Evolutionary conservation across 2,329 filamentous ascomycete species (phyloP).

Genomic region (Pestalotiopsis sp.): DNA sequence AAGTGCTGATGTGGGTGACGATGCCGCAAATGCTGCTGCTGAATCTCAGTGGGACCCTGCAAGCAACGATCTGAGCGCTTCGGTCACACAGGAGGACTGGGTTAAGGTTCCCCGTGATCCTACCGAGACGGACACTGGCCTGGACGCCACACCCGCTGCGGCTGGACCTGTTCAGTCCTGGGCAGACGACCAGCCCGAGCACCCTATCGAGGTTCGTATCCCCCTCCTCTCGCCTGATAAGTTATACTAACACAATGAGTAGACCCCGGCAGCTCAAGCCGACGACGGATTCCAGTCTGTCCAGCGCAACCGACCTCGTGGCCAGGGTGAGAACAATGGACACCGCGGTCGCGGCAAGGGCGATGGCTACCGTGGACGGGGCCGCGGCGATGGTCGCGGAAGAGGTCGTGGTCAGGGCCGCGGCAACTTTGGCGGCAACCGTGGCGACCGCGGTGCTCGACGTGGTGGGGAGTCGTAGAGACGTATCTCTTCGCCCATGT

Average conservation of each 20-base stretch:
- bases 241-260: not conserved
- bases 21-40: conserved; percentile 61
- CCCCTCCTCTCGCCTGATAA: not conserved
- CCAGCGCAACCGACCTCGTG: conserved; percentile 34
- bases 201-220: conserved; percentile 43
- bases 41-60: conserved; percentile 66
- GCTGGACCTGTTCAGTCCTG: conserved; percentile 67
- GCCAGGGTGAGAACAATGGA: conserved; percentile 30
- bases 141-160: conserved; percentile 62
- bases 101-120: conserved; percentile 76
- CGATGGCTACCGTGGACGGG: conserved; percentile 30
- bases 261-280: conserved; percentile 26
- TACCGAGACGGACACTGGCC: conserved; percentile 71
- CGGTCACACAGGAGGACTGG: conserved; percentile 65
- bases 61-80: conserved; percentile 45
- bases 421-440: conserved; percentile 24
- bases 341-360: conserved; percentile 19
- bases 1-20: conserved; percentile 55
- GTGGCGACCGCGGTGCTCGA: conserved; percentile 24
- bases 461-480: conserved; percentile 34
- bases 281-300: conserved; percentile 36
- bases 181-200: conserved; percentile 77
- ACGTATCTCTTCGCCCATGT: conserved; percentile 20
- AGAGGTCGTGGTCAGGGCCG: conserved; percentile 30
- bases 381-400: conserved; percentile 27